Evolutionary conservation across 805 yeast species (phyloP).

Genomic region (Hanseniaspora osmophila): DNA sequence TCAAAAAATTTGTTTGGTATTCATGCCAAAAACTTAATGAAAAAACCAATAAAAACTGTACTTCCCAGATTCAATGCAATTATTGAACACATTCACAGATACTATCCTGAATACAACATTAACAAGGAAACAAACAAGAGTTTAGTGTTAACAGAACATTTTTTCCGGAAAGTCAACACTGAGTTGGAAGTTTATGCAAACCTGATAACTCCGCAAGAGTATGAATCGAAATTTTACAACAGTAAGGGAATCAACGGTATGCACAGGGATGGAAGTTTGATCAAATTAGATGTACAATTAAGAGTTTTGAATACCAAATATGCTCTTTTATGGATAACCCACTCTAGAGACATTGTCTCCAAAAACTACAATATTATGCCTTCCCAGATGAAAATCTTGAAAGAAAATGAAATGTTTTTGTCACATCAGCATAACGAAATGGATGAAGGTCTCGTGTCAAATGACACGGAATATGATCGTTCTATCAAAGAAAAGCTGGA

Average conservation of each 20-base stretch:
- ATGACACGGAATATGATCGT: slow-evolving; percentile 6
- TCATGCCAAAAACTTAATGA: slow-evolving; percentile 29
- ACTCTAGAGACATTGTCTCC: slow-evolving; percentile 38
- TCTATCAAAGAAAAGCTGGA: background rate
- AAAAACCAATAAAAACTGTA: slow-evolving; percentile 38
- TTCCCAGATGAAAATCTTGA: slow-evolving; percentile 27
- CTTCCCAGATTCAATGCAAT: slow-evolving; percentile 47
- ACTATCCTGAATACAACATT: slow-evolving; percentile 27
- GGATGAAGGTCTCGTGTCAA: slow-evolving; percentile 7
- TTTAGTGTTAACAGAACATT: slow-evolving; percentile 79
- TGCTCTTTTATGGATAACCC: slow-evolving; percentile 73
- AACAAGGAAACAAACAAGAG: slow-evolving; percentile 36
- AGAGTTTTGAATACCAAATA: slow-evolving; percentile 49
- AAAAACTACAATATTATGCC: slow-evolving; percentile 24
- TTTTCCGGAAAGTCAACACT: slow-evolving; percentile 58
- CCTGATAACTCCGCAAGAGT: slow-evolving; percentile 26
- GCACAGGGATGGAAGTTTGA: slow-evolving; percentile 53
- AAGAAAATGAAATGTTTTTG: slow-evolving; percentile 23
- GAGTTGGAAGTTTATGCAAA: slow-evolving; percentile 16
- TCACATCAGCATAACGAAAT: slow-evolving; percentile 9
- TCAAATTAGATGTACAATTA: slow-evolving; percentile 67
- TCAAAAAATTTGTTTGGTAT: slow-evolving; percentile 68
- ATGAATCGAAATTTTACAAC: slow-evolving; percentile 34
- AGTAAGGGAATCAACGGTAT: slow-evolving; percentile 56
- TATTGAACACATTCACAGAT: slow-evolving; percentile 18